phyloP scores from a whole-genome alignment of 2,329 filamentous ascomycete genomes.

The Cryphonectria carpinicola region DNA sequence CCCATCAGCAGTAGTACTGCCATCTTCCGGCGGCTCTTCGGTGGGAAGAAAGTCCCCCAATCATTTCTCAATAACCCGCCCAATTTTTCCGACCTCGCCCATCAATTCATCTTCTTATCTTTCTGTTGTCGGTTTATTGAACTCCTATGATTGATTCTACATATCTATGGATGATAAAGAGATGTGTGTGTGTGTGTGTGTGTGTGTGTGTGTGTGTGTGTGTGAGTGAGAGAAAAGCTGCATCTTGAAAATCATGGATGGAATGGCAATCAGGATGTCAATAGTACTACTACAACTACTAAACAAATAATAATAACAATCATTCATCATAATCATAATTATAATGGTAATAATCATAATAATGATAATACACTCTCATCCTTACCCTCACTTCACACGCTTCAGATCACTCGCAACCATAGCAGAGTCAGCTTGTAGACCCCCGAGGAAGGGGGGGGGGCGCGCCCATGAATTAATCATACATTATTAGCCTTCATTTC shows the following conservation, averaged over 20 bases:
- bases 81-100: neutral
- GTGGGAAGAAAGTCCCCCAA: conserved; percentile 11
- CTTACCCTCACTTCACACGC: neutral
- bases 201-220: too few species aligned
- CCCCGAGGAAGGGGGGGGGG: too few species aligned
- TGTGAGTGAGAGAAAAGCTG: too few species aligned
- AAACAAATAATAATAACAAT: neutral
- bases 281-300: neutral
- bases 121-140: neutral
- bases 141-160: neutral
- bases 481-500: conserved; percentile 4
- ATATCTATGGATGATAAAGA: too few species aligned
- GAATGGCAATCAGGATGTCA: too few species aligned
- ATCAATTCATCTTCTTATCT: neutral
- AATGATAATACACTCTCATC: neutral
- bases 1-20: too few species aligned
- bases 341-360: neutral
- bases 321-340: neutral
- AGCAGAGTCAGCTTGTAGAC: too few species aligned
- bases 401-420: too few species aligned
- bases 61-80: neutral
- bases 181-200: too few species aligned
- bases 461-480: neutral
- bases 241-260: too few species aligned
- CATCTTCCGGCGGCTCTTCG: conserved; percentile 7